Evolutionary conservation across 768 basidiomycete genomes (phyloP).

Genomic region (Lanmaoa rubissima): DNA sequence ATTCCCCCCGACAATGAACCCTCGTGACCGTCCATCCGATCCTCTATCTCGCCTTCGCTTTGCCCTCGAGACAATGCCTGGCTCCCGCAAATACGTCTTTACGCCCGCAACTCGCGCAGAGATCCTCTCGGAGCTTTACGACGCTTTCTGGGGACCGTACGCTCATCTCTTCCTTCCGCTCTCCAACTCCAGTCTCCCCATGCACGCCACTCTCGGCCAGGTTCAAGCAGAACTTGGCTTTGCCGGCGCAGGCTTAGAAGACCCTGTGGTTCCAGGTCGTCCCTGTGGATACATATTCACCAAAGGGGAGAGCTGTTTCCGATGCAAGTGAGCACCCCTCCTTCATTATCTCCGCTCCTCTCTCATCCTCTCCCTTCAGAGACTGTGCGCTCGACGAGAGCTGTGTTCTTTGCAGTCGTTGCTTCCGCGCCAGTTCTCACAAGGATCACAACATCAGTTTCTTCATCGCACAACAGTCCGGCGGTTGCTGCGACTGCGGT

Average conservation of each 20-base stretch:
- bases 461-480: conserved; percentile 87
- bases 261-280: conserved; percentile 61
- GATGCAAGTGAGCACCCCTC: conserved; percentile 75
- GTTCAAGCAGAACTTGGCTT: conserved; percentile 61
- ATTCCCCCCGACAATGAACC: conserved; percentile 52
- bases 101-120: conserved; percentile 72
- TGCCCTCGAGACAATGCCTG: conserved; percentile 78
- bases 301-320: conserved; percentile 89
- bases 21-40: conserved; percentile 56
- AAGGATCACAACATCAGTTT: conserved; percentile 88
- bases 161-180: conserved; percentile 69
- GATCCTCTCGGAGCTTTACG: conserved; percentile 78
- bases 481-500: conserved; percentile 94
- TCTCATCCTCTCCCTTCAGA: conserved; percentile 40
- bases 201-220: conserved; percentile 65
- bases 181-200: conserved; percentile 58
- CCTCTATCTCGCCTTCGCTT: conserved; percentile 72
- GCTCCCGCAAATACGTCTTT: conserved; percentile 74
- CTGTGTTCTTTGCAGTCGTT: conserved; percentile 85
- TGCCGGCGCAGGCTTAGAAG: conserved; percentile 57
- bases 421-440: conserved; percentile 89
- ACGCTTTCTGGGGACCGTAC: conserved; percentile 79
- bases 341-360: background rate
- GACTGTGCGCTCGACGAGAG: conserved; percentile 90
- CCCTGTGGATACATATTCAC: conserved; percentile 85